Base-by-base conservation (phyloP, 2,329 filamentous ascomycete species). In the Atkinsonella texensis region DNA sequence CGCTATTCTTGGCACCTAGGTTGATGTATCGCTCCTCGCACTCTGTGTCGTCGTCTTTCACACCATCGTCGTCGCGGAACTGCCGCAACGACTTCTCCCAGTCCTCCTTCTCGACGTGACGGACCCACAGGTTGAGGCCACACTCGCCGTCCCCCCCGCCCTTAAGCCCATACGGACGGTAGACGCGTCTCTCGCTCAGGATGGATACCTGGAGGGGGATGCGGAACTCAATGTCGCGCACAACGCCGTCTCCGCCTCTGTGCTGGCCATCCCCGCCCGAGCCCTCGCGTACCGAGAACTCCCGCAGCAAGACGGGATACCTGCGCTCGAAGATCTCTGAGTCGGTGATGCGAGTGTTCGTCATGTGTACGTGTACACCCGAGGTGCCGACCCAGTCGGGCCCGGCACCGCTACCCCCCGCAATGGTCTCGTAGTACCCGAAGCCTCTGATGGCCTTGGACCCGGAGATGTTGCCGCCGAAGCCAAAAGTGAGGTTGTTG, bases 91-190 rank as follows among this genome's bases (percentile, higher is more conserved):
- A 70, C 53, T 67, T 65, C 65, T 74, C 73, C 63, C 73, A 74
- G 59, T 73, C 73, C 1, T 70, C 70, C 65, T 80, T 81, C 57
- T 74, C 71, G 50, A 91, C 83, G 54, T 79, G 84, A 8, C 87
- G 74, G 33, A 94, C 83, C 91, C 91, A 97, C 45, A 94, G 72
- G 59, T 97, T 97, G 55, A 90, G 70, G 0, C 91, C 91, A 48
- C 85, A 84, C 58, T 80, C 70, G 0, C 82, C 91, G 55, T 91
- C 85, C 52, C 83, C 84, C 3, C 91, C 91, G 0, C 91, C 91
- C 20, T 82, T 83, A 53, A 96, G 74, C 0, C 90, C 60, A 17
- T 69, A 68, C 0, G 70, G 87, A 45, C 79, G 79, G 59, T 87
- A 87, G 0, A 90, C 85, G n/a, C 87, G 72, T 12, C 87, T 67